These are phyloP conservation scores for Hygrophorus pudorinus DNA, from an alignment of 768 basidiomycete genomes.

Conservation along the genomic window DNA sequence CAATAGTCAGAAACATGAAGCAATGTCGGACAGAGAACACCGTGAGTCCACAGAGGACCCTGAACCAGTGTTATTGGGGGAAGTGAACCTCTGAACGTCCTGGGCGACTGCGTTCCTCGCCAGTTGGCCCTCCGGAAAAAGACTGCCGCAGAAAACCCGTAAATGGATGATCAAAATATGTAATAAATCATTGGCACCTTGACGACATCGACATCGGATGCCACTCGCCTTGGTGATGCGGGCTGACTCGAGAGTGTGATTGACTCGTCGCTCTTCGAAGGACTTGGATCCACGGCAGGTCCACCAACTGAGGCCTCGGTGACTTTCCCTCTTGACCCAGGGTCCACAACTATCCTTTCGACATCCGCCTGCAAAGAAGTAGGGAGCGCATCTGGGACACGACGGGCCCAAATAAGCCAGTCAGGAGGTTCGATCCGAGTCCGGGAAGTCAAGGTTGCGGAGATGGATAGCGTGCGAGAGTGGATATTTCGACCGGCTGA, in stretches of 20 bases:
- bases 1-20: not conserved
- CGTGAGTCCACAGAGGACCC: not conserved
- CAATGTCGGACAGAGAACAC: not conserved
- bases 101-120: not conserved
- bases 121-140: no score
- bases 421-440: constrained; percentile 26
- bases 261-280: not conserved
- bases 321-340: not conserved
- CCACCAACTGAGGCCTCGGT: no score
- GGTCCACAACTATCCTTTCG: constrained; percentile 1
- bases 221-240: no score
- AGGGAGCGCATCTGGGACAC: constrained; percentile 8
- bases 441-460: constrained; percentile 31
- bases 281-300: no score
- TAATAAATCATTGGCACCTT: no score
- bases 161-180: no score
- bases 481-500: constrained; percentile 37
- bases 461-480: constrained; percentile 36
- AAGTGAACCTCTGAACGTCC: constrained; percentile 14
- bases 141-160: no score
- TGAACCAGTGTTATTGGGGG: constrained; percentile 24
- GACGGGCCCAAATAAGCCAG: constrained; percentile 32
- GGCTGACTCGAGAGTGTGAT: no score
- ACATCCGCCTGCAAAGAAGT: constrained; percentile 3
- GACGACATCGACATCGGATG: no score